phyloP scores from a whole-genome alignment of 345 rosid species.

The Limnanthes douglasii region DNA sequence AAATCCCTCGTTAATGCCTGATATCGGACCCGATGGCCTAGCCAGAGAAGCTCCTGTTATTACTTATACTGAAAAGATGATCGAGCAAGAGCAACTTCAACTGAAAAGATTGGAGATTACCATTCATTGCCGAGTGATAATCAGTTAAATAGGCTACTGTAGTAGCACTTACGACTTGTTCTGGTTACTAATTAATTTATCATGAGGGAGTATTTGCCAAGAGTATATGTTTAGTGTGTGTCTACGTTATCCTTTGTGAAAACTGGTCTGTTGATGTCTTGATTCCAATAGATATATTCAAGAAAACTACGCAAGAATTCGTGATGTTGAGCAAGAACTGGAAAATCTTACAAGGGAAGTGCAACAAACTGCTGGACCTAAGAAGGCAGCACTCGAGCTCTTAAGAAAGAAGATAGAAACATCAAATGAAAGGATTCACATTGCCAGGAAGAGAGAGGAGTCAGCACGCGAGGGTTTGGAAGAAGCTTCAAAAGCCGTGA shows the following conservation, averaged over 20 bases:
- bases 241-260: too few species aligned
- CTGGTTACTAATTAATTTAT: too few species aligned
- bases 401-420: constrained; percentile 83
- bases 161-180: too few species aligned
- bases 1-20: constrained; percentile 43
- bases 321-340: constrained; percentile 76
- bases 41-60: constrained; percentile 72
- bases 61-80: constrained; percentile 85
- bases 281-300: constrained; percentile 48
- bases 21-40: constrained; percentile 91
- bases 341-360: constrained; percentile 65
- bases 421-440: constrained; percentile 52
- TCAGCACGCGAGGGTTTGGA: constrained; percentile 73
- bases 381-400: constrained; percentile 79
- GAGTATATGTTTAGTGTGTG: neutral
- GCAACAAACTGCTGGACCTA: constrained; percentile 98
- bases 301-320: constrained; percentile 72
- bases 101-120: too few species aligned
- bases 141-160: too few species aligned
- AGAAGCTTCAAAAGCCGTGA: constrained; percentile 28
- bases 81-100: constrained; percentile 79
- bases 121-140: too few species aligned
- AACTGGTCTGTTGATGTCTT: too few species aligned
- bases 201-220: too few species aligned
- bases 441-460: constrained; percentile 66